Conservation (phyloP, 108 stramenopile genomes). For the Nannochloropsis oceanica region DNA sequence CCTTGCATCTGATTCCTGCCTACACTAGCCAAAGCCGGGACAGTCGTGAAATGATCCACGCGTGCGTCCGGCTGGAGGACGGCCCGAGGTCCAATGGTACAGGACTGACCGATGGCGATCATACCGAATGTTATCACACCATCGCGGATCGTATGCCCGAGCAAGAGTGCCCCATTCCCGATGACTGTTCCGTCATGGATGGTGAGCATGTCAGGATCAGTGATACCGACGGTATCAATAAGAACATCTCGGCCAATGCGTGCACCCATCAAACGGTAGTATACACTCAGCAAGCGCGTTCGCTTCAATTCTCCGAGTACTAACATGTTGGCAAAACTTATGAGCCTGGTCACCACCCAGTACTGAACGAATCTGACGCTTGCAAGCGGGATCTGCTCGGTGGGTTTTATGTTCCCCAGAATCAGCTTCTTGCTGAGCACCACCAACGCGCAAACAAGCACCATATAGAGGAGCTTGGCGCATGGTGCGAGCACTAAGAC, state of each 20-base stretch:
- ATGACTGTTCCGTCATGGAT: slow-evolving; percentile 11
- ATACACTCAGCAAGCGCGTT: neutral
- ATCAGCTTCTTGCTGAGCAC: neutral
- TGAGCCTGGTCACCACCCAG: slow-evolving; percentile 8
- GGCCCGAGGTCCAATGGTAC: neutral
- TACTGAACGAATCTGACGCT: slow-evolving; percentile 3
- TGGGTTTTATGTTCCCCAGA: neutral
- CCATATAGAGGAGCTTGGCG: neutral
- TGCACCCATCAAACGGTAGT: slow-evolving; percentile 15
- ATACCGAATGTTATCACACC: neutral
- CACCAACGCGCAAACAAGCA: neutral
- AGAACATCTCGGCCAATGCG: slow-evolving; percentile 13
- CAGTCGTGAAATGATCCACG: neutral
- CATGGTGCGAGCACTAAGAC: neutral
- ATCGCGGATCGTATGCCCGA: neutral
- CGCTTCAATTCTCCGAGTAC: slow-evolving; percentile 14
- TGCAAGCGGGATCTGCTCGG: neutral
- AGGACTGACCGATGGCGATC: neutral
- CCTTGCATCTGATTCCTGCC: neutral
- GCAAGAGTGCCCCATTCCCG: neutral
- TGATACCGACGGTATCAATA: slow-evolving; percentile 12
- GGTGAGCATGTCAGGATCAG: slow-evolving; percentile 15
- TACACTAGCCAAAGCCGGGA: neutral
- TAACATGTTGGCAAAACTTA: slow-evolving; percentile 3
- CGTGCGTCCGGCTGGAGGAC: neutral